A percentile compares a stretch with the other conserved stretches of the same genome.
phyloP scores from a whole-genome alignment of 495 filamentous ascomycete species.

The Lasiosphaeria miniovina region DNA sequence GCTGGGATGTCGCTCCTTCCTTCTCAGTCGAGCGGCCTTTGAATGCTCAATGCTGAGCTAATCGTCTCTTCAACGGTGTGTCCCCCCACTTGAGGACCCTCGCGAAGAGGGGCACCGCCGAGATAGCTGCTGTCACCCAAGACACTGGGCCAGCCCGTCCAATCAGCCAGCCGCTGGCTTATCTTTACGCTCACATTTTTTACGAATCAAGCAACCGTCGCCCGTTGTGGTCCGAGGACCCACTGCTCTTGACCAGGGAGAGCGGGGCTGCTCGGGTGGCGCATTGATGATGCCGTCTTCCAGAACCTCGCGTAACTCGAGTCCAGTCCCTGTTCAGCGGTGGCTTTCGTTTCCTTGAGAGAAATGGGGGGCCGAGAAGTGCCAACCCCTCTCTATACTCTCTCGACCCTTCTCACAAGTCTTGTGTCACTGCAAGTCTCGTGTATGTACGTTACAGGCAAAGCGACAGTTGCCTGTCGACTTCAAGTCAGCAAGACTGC shows the following conservation, averaged over 20 bases:
- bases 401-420: no score
- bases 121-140: slow-evolving; percentile 1
- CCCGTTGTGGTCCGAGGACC: background rate
- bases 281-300: background rate
- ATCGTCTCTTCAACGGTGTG: background rate
- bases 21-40: no score
- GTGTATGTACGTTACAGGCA: no score
- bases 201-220: background rate
- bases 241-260: background rate
- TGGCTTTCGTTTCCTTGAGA: background rate
- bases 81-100: background rate
- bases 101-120: background rate
- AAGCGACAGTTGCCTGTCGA: no score
- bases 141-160: slow-evolving; percentile 3
- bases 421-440: no score
- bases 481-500: background rate
- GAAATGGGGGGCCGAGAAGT: background rate
- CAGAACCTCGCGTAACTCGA: background rate
- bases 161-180: slow-evolving; percentile 10
- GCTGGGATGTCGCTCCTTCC: no score
- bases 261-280: background rate
- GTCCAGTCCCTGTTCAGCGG: background rate
- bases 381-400: background rate
- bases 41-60: no score
- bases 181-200: slow-evolving; percentile 21